Base-by-base conservation (phyloP, 2,329 filamentous ascomycete species). In the Fusarium heterosporum region DNA sequence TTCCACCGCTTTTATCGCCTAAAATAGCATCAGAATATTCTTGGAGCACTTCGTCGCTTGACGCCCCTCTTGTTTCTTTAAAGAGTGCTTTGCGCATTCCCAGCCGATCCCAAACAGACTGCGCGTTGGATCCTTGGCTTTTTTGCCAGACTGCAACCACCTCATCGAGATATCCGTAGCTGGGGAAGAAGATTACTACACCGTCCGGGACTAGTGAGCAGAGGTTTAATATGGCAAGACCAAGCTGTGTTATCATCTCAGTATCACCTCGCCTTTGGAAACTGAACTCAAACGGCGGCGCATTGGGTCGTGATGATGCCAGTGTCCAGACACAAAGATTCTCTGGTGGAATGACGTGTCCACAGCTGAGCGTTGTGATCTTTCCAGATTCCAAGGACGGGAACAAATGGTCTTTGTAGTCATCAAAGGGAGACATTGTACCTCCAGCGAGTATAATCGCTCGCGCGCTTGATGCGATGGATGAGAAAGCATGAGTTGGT, bases 341-440 rank as follows among this genome's bases (percentile, higher is more conserved):
- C 4, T 89, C 87, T 0, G 87, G 78, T 0, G 96, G 95, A 53
- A 99, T 96, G 43, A 99, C 94, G 78, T 99, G 96, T 0, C 93
- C 94, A 75, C 95, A 99, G 69, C 93, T 97, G 29, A 97, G 86
- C 0, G 92, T 97, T 11, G 85, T 89, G 42, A 98, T 85, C 56
- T 87, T 87, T 0, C 81, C 78, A 1, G 83, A 70, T 0, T 86
- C 75, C 0, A 97, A 77, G 47, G 92, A 90, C 0, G 95, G 92
- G 64, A 99, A 96, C 1, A 99, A 83, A 72, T 97, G 92, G 6
- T 90, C 85, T 34, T 86, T 89, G 78, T 97, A 99, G 79, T 98
- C 96, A 25, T 90, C 87, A 82, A 98, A 97, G 0, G 96, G 96
- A 4, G 96, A 97, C 96, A 99, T 98, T 26, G 96, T 99, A 22